A percentile compares a stretch with the other conserved stretches of the same genome.
These are phyloP conservation scores for Eucalyptus regnans DNA, from an alignment of 345 rosid species.

Conservation along the genomic window DNA sequence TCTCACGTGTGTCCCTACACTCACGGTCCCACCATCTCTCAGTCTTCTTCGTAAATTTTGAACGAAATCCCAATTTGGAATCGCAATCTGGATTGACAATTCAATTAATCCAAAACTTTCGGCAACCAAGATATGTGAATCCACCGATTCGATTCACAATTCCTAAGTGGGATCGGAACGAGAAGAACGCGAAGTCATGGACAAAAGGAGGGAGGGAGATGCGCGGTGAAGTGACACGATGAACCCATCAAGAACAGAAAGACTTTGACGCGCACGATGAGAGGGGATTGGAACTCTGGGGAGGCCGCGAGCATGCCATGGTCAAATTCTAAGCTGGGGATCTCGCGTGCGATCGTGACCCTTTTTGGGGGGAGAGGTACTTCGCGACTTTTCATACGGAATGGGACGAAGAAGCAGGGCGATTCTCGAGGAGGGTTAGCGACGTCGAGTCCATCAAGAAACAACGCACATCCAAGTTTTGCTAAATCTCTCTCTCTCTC, in stretches of 20 bases:
- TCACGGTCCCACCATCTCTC: not conserved
- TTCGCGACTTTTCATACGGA: not conserved
- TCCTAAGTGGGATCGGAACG: not conserved
- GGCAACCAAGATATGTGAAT: fast-evolving
- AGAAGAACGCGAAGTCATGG: not conserved
- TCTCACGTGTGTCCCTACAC: too few relatives aligned
- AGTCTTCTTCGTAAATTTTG: fast-evolving
- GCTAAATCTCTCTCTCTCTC: not conserved
- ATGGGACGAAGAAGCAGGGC: not conserved
- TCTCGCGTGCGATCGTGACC: fast-evolving
- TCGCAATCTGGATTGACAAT: too few relatives aligned
- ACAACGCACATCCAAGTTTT: too few relatives aligned
- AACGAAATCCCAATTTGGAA: not conserved
- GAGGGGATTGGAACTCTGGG: not conserved
- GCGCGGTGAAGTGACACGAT: not conserved
- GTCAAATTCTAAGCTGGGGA: not conserved
- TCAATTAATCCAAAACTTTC: not conserved
- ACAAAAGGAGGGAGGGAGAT: not conserved
- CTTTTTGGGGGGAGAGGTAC: fast-evolving
- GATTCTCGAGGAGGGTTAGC: not conserved
- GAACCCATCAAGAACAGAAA: not conserved
- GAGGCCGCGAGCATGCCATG: not conserved
- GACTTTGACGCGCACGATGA: not conserved
- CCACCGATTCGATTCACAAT: not conserved
- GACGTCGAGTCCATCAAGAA: not conserved